A percentile compares a stretch with the other conserved stretches of the same genome.
phyloP scores from a whole-genome alignment of 2,329 filamentous ascomycete species.

The Ilyonectria robusta region DNA sequence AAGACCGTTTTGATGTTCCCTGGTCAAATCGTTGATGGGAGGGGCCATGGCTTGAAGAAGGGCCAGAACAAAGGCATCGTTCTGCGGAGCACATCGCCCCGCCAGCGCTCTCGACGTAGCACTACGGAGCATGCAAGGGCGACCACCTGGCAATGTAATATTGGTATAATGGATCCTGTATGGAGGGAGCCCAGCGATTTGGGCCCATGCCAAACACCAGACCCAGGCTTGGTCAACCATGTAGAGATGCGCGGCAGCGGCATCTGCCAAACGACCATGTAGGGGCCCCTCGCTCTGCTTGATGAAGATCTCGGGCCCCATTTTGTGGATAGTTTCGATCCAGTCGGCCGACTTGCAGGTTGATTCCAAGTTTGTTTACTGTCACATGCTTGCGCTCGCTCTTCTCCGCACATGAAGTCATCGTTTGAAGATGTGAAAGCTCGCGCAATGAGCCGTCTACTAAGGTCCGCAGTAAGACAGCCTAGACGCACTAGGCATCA shows the following conservation, averaged over 20 bases:
- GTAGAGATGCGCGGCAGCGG: not conserved
- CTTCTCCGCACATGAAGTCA: not conserved
- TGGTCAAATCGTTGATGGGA: conserved; percentile 21
- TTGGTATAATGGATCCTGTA: conserved; percentile 7
- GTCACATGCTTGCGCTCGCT: conserved; percentile 3
- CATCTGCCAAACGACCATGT: not conserved
- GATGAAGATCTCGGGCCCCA: not conserved
- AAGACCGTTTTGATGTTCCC: conserved; percentile 6
- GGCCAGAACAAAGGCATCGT: not conserved
- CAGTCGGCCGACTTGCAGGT: not conserved
- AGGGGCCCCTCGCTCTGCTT: conserved; percentile 1
- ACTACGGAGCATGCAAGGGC: conserved; percentile 19
- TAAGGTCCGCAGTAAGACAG: not conserved
- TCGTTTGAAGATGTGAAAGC: not conserved
- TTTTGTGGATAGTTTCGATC: not conserved
- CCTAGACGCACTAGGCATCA: not conserved
- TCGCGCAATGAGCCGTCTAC: not conserved
- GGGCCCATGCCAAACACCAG: conserved; percentile 13
- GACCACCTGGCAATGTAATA: conserved; percentile 13
- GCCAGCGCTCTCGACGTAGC: not conserved
- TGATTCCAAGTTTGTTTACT: not conserved
- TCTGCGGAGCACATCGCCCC: conserved; percentile 10
- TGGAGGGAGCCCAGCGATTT: conserved; percentile 15
- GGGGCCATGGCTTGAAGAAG: conserved; percentile 9
- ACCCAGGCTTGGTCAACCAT: conserved; percentile 14